phyloP scores from a whole-genome alignment of 2,329 filamentous ascomycete species.

The Eutypella sp. region DNA sequence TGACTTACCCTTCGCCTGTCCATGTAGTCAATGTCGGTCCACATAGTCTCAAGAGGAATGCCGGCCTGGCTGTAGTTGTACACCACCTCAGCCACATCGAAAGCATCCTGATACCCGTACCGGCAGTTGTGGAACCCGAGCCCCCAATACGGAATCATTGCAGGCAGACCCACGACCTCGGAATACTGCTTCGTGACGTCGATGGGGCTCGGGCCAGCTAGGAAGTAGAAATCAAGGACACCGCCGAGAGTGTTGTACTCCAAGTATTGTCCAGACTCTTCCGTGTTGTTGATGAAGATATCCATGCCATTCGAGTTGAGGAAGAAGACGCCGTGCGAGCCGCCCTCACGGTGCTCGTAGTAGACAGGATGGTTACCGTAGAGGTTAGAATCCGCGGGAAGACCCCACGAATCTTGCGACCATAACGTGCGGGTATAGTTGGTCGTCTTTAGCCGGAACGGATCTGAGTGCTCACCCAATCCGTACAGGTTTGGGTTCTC shows the following conservation, averaged over 20 bases:
- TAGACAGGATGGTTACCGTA: conserved; percentile 75
- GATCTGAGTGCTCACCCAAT: conserved; percentile 71
- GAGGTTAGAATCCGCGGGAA: conserved; percentile 59
- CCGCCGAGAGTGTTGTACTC: conserved; percentile 79
- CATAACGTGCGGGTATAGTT: conserved; percentile 68
- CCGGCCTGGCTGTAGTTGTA: conserved; percentile 60
- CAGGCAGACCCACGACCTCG: conserved; percentile 49
- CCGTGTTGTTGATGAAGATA: conserved; percentile 63
- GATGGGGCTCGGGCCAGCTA: conserved; percentile 53
- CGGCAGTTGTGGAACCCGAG: conserved; percentile 59
- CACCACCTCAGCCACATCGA: conserved; percentile 61
- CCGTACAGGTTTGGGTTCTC: conserved; percentile 69
- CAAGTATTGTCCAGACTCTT: conserved; percentile 58
- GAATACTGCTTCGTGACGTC: conserved; percentile 57
- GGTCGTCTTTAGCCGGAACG: conserved; percentile 61
- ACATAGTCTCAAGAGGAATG: conserved; percentile 67
- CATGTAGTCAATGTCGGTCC: conserved; percentile 63
- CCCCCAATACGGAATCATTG: conserved; percentile 61
- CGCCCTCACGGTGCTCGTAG: conserved; percentile 59
- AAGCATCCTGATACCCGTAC: conserved; percentile 61
- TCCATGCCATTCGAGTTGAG: conserved; percentile 75
- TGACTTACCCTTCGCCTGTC: conserved; percentile 37
- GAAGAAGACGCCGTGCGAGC: conserved; percentile 63
- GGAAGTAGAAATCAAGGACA: conserved; percentile 67
- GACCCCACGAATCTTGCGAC: conserved; percentile 60